Percentiles rank a stretch among this genome's conserved stretches.
phyloP scores from a whole-genome alignment of 257 asterid species.

The Ehretia macrophylla region DNA sequence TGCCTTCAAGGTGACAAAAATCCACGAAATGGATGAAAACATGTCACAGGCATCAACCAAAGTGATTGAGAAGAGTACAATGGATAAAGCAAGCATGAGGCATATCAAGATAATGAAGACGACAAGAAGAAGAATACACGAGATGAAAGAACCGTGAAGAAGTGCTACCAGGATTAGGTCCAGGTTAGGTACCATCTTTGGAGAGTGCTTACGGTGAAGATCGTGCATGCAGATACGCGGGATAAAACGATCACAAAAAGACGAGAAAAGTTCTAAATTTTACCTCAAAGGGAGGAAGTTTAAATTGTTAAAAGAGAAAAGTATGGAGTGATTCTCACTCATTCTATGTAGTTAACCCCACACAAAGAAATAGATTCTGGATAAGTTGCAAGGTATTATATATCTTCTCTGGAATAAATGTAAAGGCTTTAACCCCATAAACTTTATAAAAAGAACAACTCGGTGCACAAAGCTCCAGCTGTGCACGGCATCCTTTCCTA shows the following conservation, averaged over 20 bases:
- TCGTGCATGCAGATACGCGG: neutral
- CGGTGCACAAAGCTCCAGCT: too few relatives aligned
- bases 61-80: constrained; percentile 16
- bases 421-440: too few relatives aligned
- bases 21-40: constrained; percentile 4
- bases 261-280: too few relatives aligned
- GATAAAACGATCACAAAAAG: too few relatives aligned
- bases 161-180: constrained; percentile 33
- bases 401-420: too few relatives aligned
- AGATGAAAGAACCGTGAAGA: constrained; percentile 30
- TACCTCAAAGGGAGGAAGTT: neutral
- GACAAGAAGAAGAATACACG: constrained; percentile 20
- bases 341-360: neutral
- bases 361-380: neutral
- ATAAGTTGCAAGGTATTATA: neutral
- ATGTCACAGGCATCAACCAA: constrained; percentile 14
- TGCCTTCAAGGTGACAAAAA: constrained; percentile 12
- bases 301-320: constrained; percentile 13
- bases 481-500: too few relatives aligned
- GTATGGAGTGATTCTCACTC: constrained; percentile 34
- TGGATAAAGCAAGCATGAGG: constrained; percentile 18
- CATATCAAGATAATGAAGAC: constrained; percentile 16
- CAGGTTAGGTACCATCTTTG: constrained; percentile 23
- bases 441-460: too few relatives aligned
- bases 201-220: neutral